Evolutionary conservation across 2,329 filamentous ascomycete species (phyloP), one percentile per base, ranked within the genome.

Genomic region (Eurotiales sp.): DNA sequence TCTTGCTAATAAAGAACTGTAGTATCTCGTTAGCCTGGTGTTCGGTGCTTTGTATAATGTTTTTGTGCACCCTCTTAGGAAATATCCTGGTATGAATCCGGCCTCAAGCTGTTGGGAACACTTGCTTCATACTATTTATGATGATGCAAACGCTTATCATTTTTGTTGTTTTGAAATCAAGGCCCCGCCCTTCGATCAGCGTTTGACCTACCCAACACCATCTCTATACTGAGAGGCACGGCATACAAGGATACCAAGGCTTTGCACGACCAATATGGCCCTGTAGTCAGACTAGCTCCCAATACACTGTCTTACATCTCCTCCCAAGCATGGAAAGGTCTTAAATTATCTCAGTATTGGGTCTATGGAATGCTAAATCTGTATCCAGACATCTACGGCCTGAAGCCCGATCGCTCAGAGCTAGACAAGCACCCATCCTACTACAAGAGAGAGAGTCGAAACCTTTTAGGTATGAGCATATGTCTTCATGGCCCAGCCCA

Each of bases 261-360:
- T 8, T 44, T 50, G 14, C 47, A 50, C 32, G 47, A 50, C 21
- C 40, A 22, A 29, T 50, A 50, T 8, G 50, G 50, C 14, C 22
- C 43, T 17, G 50, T 52, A 17, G 44, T 52, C 21, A 40, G 50
- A 22, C 30, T 52, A 12, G 44, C 43, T 15, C 50, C 50, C 25
- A 52, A 52, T 17, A 46, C 29, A 7, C 30, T 52, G 30, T 52
- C 50, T 12, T 52, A 52, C 23, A 52, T 36, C 14, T 27, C 44
- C 15, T 34, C 50, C 17, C 43, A 47, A 41, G 50, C 43, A 19
- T 52, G 50, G 50, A 52, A 52, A 43, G 50, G 46, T 49, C 27
- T 42, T n/a, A n/a, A n/a, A n/a, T n/a, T n/a, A n/a, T n/a, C n/a
- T n/a, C n/a, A n/a, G 10, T 19, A 1, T 11, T 19, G 17, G 4